Evolutionary conservation across 805 yeast species (phyloP), one percentile per base, ranked within the genome.

Genomic region (Zygosaccharomyces bailii): DNA sequence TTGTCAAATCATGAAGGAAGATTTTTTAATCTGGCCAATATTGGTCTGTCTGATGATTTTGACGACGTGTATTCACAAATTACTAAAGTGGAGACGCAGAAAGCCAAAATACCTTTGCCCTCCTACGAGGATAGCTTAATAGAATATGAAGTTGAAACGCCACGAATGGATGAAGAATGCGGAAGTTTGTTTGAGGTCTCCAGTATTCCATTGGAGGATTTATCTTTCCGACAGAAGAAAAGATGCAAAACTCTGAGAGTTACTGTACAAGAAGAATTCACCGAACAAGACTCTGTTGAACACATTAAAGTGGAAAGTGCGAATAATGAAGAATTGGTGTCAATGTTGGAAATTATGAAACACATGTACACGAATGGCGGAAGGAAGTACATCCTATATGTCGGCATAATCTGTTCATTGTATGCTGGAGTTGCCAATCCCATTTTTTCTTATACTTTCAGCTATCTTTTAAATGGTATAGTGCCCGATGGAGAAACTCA

Each of bases 391-490:
- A 47, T 63, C 2, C 54, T 79, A 0, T 9, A 60, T 0, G 0
- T 74, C 0, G 97, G 96, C 0, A 43, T 85, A 1, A 0, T 74
- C 0, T 52, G 74, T 4, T 70, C 89, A 0, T 49, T 81, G 0
- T 37, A 76, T 0, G 79, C 82, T 47, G 90, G 95, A 8, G 74
- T 74, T 0, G 63, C 78, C 1, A 82, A 79, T 46, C 97, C 98
- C 0, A 65, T 86, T 0, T 88, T 93, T 50, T 85, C 96, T 0
- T 89, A 66, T 58, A 76, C 84, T 20, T 79, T 90, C 50, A 78
- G 97, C 1, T 79, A 80, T 47, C 65, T 91, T 6, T 65, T 91
- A 5, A 63, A 74, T 18, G 84, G 82, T 10, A 77, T 87, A 55
- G 71, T 86, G 7, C 79, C 84, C 0, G 54, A 48, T 40, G 65